Percentiles rank a stretch among this genome's conserved stretches.
These are phyloP conservation scores for Hanseniaspora lachancei DNA, from an alignment of 805 yeast species.

Conservation along the genomic window DNA sequence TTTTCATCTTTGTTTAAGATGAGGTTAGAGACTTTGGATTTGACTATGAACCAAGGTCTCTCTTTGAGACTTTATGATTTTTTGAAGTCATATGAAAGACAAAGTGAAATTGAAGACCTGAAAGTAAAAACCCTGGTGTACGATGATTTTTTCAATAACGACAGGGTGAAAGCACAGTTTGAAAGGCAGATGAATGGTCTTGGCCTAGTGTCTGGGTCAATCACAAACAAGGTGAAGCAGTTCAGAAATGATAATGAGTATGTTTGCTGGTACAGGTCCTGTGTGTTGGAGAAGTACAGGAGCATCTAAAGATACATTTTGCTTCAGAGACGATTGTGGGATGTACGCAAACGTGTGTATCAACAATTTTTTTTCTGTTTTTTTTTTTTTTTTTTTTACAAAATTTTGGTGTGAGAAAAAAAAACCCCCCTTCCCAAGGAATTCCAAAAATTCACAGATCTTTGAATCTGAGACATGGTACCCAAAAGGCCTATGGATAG, in stretches of 20 bases:
- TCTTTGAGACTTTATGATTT: background rate
- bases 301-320: background rate
- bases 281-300: conserved; percentile 4
- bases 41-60: background rate
- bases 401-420: no score
- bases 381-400: no score
- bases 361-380: no score
- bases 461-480: no score
- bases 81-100: background rate
- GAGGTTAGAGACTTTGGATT: background rate
- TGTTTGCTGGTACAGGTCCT: conserved; percentile 4
- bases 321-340: no score
- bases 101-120: background rate
- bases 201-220: background rate
- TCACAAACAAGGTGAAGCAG: background rate
- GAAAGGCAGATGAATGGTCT: background rate
- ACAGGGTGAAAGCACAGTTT: background rate
- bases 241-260: background rate
- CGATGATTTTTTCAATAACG: background rate
- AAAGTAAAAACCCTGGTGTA: background rate
- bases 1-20: background rate
- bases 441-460: no score
- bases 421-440: no score
- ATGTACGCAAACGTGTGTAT: no score
- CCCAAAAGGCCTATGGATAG: no score